Base-by-base conservation (phyloP, 2,329 filamentous ascomycete genomes). In the Endocalyx cinctus region DNA sequence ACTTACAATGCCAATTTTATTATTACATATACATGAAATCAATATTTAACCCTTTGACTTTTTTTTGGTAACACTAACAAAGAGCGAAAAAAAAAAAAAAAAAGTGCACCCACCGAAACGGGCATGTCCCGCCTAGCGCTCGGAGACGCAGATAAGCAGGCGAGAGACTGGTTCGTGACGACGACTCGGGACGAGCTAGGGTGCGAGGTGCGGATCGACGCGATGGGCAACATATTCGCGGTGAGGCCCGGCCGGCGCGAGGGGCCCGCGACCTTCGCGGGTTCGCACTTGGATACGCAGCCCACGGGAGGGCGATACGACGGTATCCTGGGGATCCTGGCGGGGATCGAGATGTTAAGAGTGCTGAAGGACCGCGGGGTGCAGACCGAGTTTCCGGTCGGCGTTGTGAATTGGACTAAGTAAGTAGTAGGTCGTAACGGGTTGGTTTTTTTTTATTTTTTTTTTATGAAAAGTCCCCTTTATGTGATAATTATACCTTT, bases 221-320 rank as follows among this genome's bases (percentile, higher is more conserved):
- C 75, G 17, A 88, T 90, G 76, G 85, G 85, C 14, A 92, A 90
- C 46, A 84, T 83, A 40, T 92, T 90, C 52, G 83, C 84, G 1
- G 67, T 86, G 4, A 72, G 81, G 3, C 73, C 78, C 4, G 84
- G 85, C 1, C 62, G 72, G 35, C 60, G 62, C 13, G 66, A 74
- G 17, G 73, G 74, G 3, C 67, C 76, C 7, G 72, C 83, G 1
- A 84, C 80, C 2, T 85, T 78, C 41, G 81, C 77, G 17, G 84
- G 84, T 2, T 83, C 77, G 6, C 84, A 88, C 54, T 54, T 83
- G 3, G 79, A 83, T 47, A 81, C 77, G 0, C 78, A 81, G 43
- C 76, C 77, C 2, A 62, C 60, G 0, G 82, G 82, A 2, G 82
- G 82, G 0, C 62, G 82, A 17, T 87, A 88, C 40, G 84, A 88